A percentile compares a stretch with the other conserved stretches of the same genome.
Evolutionary conservation across 164 flowering plant genomes (phyloP).

Genomic region (Annona squamosa): DNA sequence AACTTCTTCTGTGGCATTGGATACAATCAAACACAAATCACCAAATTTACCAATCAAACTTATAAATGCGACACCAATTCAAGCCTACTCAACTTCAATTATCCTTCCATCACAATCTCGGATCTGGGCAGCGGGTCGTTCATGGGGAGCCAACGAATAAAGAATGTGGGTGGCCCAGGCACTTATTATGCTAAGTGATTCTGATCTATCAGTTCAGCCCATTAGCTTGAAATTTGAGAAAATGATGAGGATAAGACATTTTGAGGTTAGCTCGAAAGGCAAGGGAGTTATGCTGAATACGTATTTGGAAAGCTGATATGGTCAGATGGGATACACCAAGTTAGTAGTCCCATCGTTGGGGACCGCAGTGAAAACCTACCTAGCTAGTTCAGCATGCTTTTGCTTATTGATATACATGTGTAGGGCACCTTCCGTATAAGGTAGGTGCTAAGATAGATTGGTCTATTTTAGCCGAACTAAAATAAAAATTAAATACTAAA

Average conservation of each 20-base stretch:
- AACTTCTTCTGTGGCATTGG: slow-evolving; percentile 1
- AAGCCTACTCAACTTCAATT: too few relatives aligned
- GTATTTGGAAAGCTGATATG: slow-evolving; percentile 57
- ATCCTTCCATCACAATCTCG: too few relatives aligned
- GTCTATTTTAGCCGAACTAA: too few relatives aligned
- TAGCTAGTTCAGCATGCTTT: too few relatives aligned
- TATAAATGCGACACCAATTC: too few relatives aligned
- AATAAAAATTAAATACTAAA: too few relatives aligned
- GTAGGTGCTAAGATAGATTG: too few relatives aligned
- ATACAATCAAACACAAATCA: not conserved
- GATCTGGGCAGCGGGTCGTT: not conserved
- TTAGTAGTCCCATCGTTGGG: slow-evolving; percentile 59
- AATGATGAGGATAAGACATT: slow-evolving; percentile 56
- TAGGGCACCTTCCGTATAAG: too few relatives aligned
- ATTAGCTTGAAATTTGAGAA: slow-evolving; percentile 29
- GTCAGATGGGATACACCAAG: slow-evolving; percentile 62
- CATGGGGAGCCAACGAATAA: slow-evolving; percentile 33
- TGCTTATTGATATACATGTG: too few relatives aligned
- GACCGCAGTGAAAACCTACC: too few relatives aligned
- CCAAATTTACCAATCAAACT: too few relatives aligned
- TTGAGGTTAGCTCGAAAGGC: slow-evolving; percentile 23
- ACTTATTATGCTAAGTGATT: slow-evolving; percentile 31
- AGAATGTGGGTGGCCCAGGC: slow-evolving; percentile 61
- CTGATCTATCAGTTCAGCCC: slow-evolving; percentile 34
- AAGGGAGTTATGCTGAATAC: slow-evolving; percentile 22